Conservation (phyloP, 306 rosid genomes). For the Chamaecrista fasciculata region DNA sequence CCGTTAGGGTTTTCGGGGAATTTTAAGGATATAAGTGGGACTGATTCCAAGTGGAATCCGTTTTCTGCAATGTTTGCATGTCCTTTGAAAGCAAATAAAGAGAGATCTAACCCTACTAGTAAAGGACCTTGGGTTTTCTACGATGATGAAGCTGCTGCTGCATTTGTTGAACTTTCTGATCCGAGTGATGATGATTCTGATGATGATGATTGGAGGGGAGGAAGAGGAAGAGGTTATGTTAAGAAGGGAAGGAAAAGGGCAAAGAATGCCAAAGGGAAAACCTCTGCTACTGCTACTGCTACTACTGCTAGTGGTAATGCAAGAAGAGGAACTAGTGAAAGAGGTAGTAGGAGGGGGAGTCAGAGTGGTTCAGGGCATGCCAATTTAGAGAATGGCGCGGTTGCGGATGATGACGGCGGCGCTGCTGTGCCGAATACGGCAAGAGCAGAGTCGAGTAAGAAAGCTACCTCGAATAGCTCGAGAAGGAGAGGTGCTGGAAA, state of each 20-base stretch:
- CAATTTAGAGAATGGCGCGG: slow-evolving; percentile 40
- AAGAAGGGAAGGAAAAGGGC: slow-evolving; percentile 31
- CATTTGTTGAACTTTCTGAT: slow-evolving; percentile 47
- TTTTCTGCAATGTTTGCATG: slow-evolving; percentile 69
- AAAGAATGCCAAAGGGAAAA: slow-evolving; percentile 18
- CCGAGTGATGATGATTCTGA: slow-evolving; percentile 62
- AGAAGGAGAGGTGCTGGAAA: slow-evolving; percentile 66
- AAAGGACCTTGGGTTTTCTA: slow-evolving; percentile 41
- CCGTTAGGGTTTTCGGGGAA: slow-evolving; percentile 61
- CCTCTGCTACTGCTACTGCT: slow-evolving; percentile 13
- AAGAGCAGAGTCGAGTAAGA: slow-evolving; percentile 52
- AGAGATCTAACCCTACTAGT: neutral
- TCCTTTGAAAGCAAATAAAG: slow-evolving; percentile 28
- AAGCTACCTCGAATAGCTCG: slow-evolving; percentile 29
- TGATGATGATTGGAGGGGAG: slow-evolving; percentile 45
- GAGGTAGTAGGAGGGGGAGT: slow-evolving; percentile 45
- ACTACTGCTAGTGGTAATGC: slow-evolving; percentile 24
- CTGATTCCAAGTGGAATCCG: slow-evolving; percentile 62
- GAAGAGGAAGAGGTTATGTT: no score
- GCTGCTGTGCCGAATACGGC: slow-evolving; percentile 21
- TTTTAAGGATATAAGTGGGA: slow-evolving; percentile 33
- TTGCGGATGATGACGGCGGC: slow-evolving; percentile 6
- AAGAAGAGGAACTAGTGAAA: slow-evolving; percentile 33
- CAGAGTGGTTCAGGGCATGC: slow-evolving; percentile 31
- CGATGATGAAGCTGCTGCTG: slow-evolving; percentile 52